Conservation (phyloP, 305 asterid genomes). For the Fraxinus velutina region DNA sequence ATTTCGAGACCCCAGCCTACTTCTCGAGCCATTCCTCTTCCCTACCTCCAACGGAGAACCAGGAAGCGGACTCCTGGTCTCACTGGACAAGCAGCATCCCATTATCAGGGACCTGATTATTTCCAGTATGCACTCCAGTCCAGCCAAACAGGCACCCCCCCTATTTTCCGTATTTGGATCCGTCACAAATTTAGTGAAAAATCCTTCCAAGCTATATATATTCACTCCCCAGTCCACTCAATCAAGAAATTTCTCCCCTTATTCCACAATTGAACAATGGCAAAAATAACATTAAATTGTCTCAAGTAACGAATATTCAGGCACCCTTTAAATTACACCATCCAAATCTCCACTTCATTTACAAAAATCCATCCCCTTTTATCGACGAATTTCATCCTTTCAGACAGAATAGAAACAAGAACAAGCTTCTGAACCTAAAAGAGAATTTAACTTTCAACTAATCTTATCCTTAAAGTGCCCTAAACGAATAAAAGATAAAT, state of each 20-base stretch:
- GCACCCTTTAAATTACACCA: not conserved
- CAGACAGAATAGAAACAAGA: not conserved
- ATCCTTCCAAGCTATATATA: constrained; percentile 3
- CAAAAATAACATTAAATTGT: not conserved
- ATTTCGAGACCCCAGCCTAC: constrained; percentile 17
- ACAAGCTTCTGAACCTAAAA: not conserved
- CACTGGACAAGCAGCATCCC: constrained; percentile 53
- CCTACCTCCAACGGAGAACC: constrained; percentile 29
- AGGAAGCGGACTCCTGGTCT: constrained; percentile 43
- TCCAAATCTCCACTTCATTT: constrained; percentile 6
- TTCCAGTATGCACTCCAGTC: constrained; percentile 43
- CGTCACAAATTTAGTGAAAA: constrained; percentile 26
- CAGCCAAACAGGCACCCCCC: constrained; percentile 37
- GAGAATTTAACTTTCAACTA: constrained; percentile 12
- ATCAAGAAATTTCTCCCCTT: constrained; percentile 20
- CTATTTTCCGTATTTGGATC: constrained; percentile 38
- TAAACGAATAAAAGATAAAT: not conserved
- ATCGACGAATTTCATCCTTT: not conserved
- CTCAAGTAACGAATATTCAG: not conserved
- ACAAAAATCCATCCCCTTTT: constrained; percentile 9
- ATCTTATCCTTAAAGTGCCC: constrained; percentile 28
- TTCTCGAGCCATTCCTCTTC: constrained; percentile 22
- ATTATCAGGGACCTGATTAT: constrained; percentile 45
- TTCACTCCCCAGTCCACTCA: constrained; percentile 10
- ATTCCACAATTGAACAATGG: not conserved